Percentiles rank a stretch among this genome's conserved stretches.
These are phyloP conservation scores for Cynara cardunculus DNA, from an alignment of 129 eudicot species.

Conservation along the genomic window DNA sequence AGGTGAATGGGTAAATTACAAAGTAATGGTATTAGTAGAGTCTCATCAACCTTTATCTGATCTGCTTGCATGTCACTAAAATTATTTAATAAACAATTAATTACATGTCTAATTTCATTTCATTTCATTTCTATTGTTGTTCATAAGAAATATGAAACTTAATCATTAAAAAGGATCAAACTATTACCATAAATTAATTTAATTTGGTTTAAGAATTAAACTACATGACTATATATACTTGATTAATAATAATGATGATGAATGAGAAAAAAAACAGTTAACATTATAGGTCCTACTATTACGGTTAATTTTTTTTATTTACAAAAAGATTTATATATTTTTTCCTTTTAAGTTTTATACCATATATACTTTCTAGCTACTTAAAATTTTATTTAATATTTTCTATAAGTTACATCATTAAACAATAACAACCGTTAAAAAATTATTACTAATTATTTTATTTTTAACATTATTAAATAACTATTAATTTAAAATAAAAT, in stretches of 20 bases:
- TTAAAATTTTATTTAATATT: not conserved
- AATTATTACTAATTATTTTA: not conserved
- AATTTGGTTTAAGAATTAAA: too few species aligned
- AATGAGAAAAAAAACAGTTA: not conserved
- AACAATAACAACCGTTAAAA: not conserved
- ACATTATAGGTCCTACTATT: not conserved
- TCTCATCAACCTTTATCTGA: slow-evolving; percentile 1
- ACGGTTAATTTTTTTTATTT: too few species aligned
- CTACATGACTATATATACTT: too few species aligned
- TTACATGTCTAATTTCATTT: not conserved
- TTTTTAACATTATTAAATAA: not conserved
- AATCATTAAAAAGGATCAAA: too few species aligned
- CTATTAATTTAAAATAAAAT: too few species aligned
- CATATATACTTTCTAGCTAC: too few species aligned
- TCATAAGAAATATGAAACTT: not conserved
- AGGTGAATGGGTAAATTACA: slow-evolving; percentile 27
- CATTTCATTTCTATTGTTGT: not conserved
- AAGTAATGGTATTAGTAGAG: slow-evolving; percentile 18
- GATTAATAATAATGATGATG: not conserved
- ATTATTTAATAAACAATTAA: not conserved
- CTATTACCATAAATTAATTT: too few species aligned
- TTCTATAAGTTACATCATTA: not conserved
- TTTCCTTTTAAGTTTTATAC: too few species aligned
- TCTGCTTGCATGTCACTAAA: not conserved
- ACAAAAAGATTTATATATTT: too few species aligned